Base-by-base conservation (phyloP, 2,329 filamentous ascomycete genomes). In the Apiospora malaysiana region DNA sequence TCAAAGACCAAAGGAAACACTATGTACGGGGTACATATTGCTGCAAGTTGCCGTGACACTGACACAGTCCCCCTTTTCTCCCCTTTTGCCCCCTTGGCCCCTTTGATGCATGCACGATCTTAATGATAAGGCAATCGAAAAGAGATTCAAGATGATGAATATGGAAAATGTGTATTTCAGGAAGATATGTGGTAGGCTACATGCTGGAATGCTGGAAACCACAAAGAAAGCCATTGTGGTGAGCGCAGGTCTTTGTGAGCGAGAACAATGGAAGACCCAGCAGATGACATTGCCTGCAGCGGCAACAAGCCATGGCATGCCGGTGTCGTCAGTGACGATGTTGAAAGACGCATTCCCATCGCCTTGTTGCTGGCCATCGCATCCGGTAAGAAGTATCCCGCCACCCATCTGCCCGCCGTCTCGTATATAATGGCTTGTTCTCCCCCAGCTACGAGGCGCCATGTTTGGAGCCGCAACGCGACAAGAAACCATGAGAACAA, bases 401-500 rank as follows among this genome's bases (percentile, higher is more conserved):
- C 56, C 56, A 63, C 56, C 21, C n/a, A 1, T 12, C 2, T 1
- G 14, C 21, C 56, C 12, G 21, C 8, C 16, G 32, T 32, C 2
- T 40, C 56, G n/a, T 59, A 63, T 63, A 63, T 63, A 63, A 63
- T 40, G 32, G 32, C 32, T 40, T 63, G 32, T 8, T 63, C 56
- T 40, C 32, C 27, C 32, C 56, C 27, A 37, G 32, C 37, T 5
- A n/a, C 27, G 0, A 1, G 8, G 32, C 18, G 9, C 2, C 18
- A 63, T 40, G 51, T 18, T 23, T 23, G 25, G 18, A n/a, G 32
- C 32, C 40, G 9, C 32, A 63, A 18, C 18, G 32, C 56, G 4
- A 63, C 27, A 40, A 40, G 51, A 32, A 63, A 63, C 27, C 56
- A 63, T 63, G 56, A 63, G 56, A 63, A 63, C 56, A 63, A 63